Base-by-base conservation (phyloP, 2,329 filamentous ascomycete genomes). In the Ophiobolus disseminans region DNA sequence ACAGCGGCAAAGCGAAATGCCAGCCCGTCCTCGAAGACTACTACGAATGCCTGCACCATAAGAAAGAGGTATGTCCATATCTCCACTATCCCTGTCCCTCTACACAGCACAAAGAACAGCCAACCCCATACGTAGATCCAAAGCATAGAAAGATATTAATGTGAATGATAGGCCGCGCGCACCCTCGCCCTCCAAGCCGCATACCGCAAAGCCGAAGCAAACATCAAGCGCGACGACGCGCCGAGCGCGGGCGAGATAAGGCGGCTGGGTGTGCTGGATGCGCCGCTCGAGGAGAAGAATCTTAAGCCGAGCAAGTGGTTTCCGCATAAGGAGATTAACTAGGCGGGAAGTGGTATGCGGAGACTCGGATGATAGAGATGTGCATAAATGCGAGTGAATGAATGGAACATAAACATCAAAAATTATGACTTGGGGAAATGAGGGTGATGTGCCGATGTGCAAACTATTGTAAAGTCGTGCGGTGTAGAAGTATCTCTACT, bases 41-140 rank as follows among this genome's bases (percentile, higher is more conserved):
- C 81, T 96, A 97, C 75, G 94, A 99, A 80, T 99, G 95, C 77
- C 79, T 99, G 72, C 94, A 99, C 76, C 94, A 99, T 82, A 91
- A 89, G 82, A 99, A 99, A 81, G 94, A 99, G 90, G 94, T 97
- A 69, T 49, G 84, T 75, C 21, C 41, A 42, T 32, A 21, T 10
- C 32, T 20, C 17, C 9, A 13, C 22, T n/a, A 16, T 34, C 25
- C 10, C 16, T 10, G 5, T 28, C 22, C 7, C n/a, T n/a, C n/a
- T n/a, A n/a, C n/a, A n/a, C n/a, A n/a, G n/a, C n/a, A n/a, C n/a
- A n/a, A n/a, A n/a, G n/a, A n/a, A n/a, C n/a, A n/a, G n/a, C n/a
- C n/a, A n/a, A n/a, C n/a, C n/a, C n/a, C n/a, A n/a, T n/a, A n/a
- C n/a, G n/a, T n/a, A n/a, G n/a, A n/a, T n/a, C n/a, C n/a, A n/a